Evolutionary conservation across 2,329 filamentous ascomycete species (phyloP).

Genomic region (Orbilia quercus): DNA sequence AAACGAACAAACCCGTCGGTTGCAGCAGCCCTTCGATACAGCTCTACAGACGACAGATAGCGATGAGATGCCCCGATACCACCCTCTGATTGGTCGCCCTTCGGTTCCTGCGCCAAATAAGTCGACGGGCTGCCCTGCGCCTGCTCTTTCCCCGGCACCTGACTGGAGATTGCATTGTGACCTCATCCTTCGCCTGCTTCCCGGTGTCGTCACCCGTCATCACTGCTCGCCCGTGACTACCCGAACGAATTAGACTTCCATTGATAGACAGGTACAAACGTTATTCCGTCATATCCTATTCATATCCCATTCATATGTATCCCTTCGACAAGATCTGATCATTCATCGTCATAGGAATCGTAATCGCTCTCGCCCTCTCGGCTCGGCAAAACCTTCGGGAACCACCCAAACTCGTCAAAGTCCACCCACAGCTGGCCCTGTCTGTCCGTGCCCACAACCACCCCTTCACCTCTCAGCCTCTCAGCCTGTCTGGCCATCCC

Average conservation of each 20-base stretch:
- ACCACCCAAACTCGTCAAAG: conserved; percentile 63
- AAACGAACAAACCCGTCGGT: conserved; percentile 19
- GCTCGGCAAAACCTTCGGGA: conserved; percentile 64
- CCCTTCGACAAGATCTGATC: too few relatives aligned
- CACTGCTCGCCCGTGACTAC: too few relatives aligned
- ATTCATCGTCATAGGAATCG: conserved; percentile 16
- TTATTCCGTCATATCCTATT: conserved; percentile 42
- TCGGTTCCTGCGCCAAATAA: conserved; percentile 40
- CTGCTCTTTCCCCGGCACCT: conserved; percentile 4
- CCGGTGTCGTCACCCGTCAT: conserved; percentile 2
- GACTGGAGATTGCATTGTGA: conserved; percentile 33
- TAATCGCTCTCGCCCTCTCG: conserved; percentile 62
- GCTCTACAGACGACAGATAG: background rate
- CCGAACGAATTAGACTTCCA: too few relatives aligned
- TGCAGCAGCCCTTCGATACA: too few relatives aligned
- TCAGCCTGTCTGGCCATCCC: conserved; percentile 62
- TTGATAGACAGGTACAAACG: too few relatives aligned
- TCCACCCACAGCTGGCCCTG: conserved; percentile 62
- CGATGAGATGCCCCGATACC: too few relatives aligned
- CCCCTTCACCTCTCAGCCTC: conserved; percentile 62
- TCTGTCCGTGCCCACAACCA: conserved; percentile 61
- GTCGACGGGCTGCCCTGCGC: too few relatives aligned
- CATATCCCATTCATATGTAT: background rate
- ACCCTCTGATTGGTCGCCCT: background rate
- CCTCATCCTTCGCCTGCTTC: conserved; percentile 8